Evolutionary conservation across 1,284 basidiomycete species (phyloP).

Genomic region (Abortiporus biennis): DNA sequence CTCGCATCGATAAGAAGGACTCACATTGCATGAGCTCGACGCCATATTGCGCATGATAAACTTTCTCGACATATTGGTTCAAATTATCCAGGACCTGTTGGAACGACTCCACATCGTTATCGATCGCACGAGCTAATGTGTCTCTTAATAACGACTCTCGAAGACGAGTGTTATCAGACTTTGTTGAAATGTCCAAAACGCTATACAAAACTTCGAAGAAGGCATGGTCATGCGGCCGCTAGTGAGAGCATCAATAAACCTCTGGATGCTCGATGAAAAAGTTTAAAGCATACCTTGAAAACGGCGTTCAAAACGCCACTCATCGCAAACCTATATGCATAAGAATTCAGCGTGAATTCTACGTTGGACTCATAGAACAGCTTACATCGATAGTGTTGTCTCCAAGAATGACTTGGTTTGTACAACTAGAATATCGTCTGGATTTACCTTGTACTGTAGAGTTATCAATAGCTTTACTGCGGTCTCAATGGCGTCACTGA

Average conservation of each 20-base stretch:
- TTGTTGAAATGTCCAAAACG: too few species aligned
- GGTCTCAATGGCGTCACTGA: slow-evolving; percentile 42
- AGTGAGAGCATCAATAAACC: too few species aligned
- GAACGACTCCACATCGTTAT: slow-evolving; percentile 42
- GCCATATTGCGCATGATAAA: slow-evolving; percentile 47
- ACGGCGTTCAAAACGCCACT: slow-evolving; percentile 51
- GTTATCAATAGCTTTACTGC: slow-evolving; percentile 40
- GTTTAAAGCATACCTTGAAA: slow-evolving; percentile 40
- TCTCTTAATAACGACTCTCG: slow-evolving; percentile 52
- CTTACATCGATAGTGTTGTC: slow-evolving; percentile 43
- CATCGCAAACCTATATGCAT: slow-evolving; percentile 40
- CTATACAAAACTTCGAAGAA: slow-evolving; percentile 51
- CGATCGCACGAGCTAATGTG: slow-evolving; percentile 38
- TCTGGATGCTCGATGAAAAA: too few species aligned
- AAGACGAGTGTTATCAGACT: too few species aligned
- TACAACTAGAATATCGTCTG: slow-evolving; percentile 49
- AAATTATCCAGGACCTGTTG: slow-evolving; percentile 52
- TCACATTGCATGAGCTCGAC: slow-evolving; percentile 48
- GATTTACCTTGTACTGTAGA: slow-evolving; percentile 34
- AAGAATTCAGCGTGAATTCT: neutral
- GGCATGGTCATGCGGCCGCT: slow-evolving; percentile 41
- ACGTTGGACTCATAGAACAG: too few species aligned
- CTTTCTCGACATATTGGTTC: slow-evolving; percentile 42
- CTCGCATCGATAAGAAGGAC: slow-evolving; percentile 16
- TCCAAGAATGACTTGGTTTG: slow-evolving; percentile 53